phyloP scores from a whole-genome alignment of 1,284 basidiomycete species.

The Porogramme epimiltina region DNA sequence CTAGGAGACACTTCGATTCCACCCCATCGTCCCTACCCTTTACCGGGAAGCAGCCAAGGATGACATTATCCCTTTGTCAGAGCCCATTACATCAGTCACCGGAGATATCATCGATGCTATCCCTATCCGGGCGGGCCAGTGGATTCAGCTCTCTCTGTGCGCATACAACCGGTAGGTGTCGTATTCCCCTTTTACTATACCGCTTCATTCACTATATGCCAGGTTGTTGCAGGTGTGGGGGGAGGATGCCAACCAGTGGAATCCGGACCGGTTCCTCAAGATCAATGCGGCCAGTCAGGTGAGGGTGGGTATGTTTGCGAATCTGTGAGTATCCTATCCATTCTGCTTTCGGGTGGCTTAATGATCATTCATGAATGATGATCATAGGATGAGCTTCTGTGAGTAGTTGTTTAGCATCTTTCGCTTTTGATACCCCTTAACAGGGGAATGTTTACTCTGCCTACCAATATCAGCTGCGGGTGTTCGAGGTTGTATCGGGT shows the following conservation, averaged over 20 bases:
- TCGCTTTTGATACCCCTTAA: not conserved
- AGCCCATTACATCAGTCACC: constrained; percentile 35
- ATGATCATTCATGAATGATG: not conserved
- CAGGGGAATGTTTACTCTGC: not conserved
- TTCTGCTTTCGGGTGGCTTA: not conserved
- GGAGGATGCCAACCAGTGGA: constrained; percentile 48
- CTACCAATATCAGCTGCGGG: constrained; percentile 26
- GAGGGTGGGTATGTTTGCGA: constrained; percentile 48
- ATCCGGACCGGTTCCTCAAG: constrained; percentile 51
- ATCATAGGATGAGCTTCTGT: constrained; percentile 17
- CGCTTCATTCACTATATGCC: not conserved
- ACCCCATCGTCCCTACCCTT: constrained; percentile 36
- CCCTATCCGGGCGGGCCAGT: constrained; percentile 39
- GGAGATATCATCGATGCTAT: constrained; percentile 35
- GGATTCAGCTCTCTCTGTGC: constrained; percentile 33
- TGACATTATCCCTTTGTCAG: constrained; percentile 41
- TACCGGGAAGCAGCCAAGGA: constrained; percentile 33
- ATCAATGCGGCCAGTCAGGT: constrained; percentile 37
- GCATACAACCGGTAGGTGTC: constrained; percentile 35
- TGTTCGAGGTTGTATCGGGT: constrained; percentile 33
- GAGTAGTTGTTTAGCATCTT: too few species aligned
- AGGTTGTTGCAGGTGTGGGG: constrained; percentile 46
- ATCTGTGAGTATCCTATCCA: constrained; percentile 41
- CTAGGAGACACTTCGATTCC: constrained; percentile 42
- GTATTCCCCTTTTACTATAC: too few species aligned